Evolutionary conservation across 148 eudicot species (phyloP), one percentile per base, ranked within the genome.

Genomic region (Rhododendron williamsianum): DNA sequence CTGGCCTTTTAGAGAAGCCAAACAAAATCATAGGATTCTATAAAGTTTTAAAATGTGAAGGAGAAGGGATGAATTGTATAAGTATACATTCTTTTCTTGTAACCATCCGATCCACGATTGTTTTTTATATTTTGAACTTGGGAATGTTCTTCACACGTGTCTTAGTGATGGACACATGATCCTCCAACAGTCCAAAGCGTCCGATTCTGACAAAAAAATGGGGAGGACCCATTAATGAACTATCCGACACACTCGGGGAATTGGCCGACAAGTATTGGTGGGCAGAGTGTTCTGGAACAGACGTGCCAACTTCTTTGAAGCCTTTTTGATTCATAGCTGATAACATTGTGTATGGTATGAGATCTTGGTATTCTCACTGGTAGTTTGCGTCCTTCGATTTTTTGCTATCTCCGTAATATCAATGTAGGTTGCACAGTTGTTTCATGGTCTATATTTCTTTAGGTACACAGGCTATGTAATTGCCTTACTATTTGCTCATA

Each of bases 401-500:
- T 54, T 77, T 4, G 58, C 12, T 16, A 19, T 83, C 16, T 83
- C 63, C 30, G 0, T 52, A 71, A 84, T 2, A 73, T 72, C 60
- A n/a, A 72, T 73, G 35, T 73, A 10, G 85, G 49, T 27, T 74
- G 69, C 49, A 23, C 4, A 12, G 78, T 84, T 78, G 49, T 27
- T 73, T 79, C 67, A 52, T 2, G 23, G 65, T 73, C 10, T 69
- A 52, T 81, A 16, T 27, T 30, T 25, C 25, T 38, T 8, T 25
- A 67, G 27, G 33, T 86, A 51, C 30, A 16, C 83, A 63, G 35
- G 49, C 9, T 4, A 9, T 49, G 21, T 52, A 33, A 10, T 69
- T 84, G 87, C 78, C 43, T 82, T 83, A 58, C 77, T 76, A 79
- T 78, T 80, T 49, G 78, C 80, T 73, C 81, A 43, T 84, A 9